Base-by-base conservation (phyloP, 1,139 yeast genomes). In the Pichia sp. region DNA sequence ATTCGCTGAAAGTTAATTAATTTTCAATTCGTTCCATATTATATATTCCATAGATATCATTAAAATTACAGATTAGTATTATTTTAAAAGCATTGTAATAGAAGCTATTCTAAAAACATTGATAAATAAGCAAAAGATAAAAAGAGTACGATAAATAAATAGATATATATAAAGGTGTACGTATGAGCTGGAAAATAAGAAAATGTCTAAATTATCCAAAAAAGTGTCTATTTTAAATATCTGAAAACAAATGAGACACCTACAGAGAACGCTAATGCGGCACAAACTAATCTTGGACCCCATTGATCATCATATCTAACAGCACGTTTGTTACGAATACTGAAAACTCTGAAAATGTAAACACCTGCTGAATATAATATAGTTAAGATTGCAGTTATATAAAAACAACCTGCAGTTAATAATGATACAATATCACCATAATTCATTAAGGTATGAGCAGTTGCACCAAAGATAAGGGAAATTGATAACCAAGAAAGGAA, bases 381-480 rank as follows among this genome's bases (percentile, higher is more conserved):
- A 11, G 94, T 82, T 50, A 78, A 68, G 34, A 87, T 70, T 0
- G 97, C 87, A 26, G 95, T 80, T 23, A 86, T 48, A 66, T 86
- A 89, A 66, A 92, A 92, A n/a, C 95, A 95, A 46, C 87, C 73
- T 1, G 96, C 82, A 0, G 97, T 95, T 38, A 87, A 74, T 56
- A 87, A 71, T 0, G 96, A 81, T 36, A 80, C 68, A 42, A 69
- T 67, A 48, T 79, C 76, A 56, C 94, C 92, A 61, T 80, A 84
- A 50, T 81, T 80, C 56, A 84, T 67, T 52, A 84, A 69, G 1
- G 89, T 69, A 20, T 82, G 80, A 1, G 89, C 86, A 9, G 89
- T 81, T 45, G 83, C 86, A 38, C 86, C 83, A 49, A 84, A 69
- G 39, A 83, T 69, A 72, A 84, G 73, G 5, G 85, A 82, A 51